Percentiles rank a stretch among this genome's conserved stretches.
Evolutionary conservation across 495 filamentous ascomycete genomes (phyloP).

Genomic region (Penicillium simplicissimum): DNA sequence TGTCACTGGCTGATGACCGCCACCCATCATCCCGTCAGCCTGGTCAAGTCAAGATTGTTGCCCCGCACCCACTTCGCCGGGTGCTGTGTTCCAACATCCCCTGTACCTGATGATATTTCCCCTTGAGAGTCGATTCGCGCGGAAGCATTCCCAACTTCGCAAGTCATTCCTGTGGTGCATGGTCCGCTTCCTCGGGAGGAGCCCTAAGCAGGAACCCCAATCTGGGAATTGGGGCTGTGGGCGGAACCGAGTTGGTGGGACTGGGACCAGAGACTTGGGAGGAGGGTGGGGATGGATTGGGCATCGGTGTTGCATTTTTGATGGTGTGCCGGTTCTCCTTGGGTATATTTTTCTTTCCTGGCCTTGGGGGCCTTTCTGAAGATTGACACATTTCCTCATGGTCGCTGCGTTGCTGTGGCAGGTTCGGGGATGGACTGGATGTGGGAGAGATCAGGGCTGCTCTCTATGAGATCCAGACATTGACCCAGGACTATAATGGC

Average conservation of each 20-base stretch:
- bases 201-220: not conserved
- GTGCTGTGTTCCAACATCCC: not conserved
- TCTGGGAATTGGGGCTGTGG: not conserved
- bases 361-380: not conserved
- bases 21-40: not conserved
- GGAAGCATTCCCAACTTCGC: not conserved
- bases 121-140: not conserved
- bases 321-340: not conserved
- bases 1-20: conserved; percentile 17
- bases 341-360: not conserved
- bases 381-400: conserved; percentile 16
- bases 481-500: conserved; percentile 57
- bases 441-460: conserved; percentile 35
- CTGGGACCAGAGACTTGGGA: not conserved
- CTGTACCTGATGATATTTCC: not conserved
- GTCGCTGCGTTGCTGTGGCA: conserved; percentile 26
- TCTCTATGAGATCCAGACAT: conserved; percentile 61
- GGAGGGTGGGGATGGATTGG: not conserved
- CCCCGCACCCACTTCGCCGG: not conserved
- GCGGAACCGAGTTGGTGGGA: not conserved
- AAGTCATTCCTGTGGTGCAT: not conserved
- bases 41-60: not conserved
- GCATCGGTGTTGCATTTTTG: not conserved
- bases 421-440: conserved; percentile 24
- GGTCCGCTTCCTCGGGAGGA: not conserved